These are phyloP conservation scores for Botrytis hyacinthi DNA, from an alignment of 2,329 filamentous ascomycete species.

Conservation along the genomic window DNA sequence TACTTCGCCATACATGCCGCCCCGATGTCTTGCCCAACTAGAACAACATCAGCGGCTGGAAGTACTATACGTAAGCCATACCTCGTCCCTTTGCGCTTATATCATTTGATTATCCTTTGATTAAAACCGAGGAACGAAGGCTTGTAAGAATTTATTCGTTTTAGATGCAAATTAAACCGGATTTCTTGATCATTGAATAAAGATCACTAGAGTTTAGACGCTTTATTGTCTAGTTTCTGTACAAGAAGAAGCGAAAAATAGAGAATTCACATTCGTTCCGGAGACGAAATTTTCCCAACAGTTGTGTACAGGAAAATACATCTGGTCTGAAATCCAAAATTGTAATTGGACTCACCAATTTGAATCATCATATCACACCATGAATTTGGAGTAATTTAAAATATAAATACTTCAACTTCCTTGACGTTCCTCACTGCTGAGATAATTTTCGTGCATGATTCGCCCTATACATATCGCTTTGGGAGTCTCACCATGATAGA, in stretches of 20 bases:
- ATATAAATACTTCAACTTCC: background rate
- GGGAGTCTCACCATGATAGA: background rate
- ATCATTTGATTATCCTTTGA: background rate
- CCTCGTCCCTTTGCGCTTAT: background rate
- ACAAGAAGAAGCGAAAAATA: background rate
- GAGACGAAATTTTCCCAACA: background rate
- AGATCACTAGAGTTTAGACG: background rate
- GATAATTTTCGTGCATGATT: background rate
- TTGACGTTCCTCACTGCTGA: background rate
- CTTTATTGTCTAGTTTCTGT: background rate
- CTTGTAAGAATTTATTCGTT: background rate
- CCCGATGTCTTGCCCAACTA: background rate
- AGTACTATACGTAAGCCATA: background rate
- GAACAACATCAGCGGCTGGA: background rate
- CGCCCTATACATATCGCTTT: background rate
- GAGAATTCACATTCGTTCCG: background rate
- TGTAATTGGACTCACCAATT: background rate
- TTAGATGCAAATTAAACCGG: background rate
- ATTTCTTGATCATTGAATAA: background rate
- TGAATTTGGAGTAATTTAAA: background rate
- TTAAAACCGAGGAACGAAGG: background rate
- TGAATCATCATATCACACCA: background rate
- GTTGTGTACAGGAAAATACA: background rate
- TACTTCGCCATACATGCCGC: background rate
- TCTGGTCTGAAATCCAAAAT: background rate